phyloP scores from a whole-genome alignment of 1,284 basidiomycete genomes.

The Ustilago tritici region DNA sequence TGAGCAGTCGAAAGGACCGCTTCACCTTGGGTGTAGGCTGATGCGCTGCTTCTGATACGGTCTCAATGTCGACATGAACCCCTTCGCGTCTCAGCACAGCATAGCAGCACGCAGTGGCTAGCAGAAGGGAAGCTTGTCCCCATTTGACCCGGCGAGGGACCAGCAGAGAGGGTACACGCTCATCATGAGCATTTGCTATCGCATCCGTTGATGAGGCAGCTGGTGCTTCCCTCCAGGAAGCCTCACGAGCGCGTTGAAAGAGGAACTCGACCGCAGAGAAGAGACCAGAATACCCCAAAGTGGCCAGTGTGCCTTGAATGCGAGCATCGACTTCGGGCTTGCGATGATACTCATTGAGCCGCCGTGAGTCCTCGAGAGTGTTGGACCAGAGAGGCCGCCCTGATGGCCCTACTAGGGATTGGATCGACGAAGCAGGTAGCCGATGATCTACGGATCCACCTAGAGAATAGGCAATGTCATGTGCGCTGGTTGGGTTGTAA shows the following conservation, averaged over 20 bases:
- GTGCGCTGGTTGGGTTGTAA: constrained; percentile 24
- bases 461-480: constrained; percentile 28
- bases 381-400: constrained; percentile 15
- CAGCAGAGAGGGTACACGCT: constrained; percentile 5
- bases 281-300: constrained; percentile 20
- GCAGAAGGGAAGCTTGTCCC: constrained; percentile 23
- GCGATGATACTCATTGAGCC: constrained; percentile 6
- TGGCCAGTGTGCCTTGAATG: constrained; percentile 18
- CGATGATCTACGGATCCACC: constrained; percentile 14
- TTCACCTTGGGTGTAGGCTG: constrained; percentile 17
- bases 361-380: constrained; percentile 17
- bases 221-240: constrained; percentile 20
- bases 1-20: constrained; percentile 21
- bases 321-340: constrained; percentile 40
- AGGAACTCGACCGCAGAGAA: constrained; percentile 37
- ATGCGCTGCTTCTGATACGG: constrained; percentile 28
- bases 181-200: neutral
- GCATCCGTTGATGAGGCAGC: neutral
- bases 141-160: constrained; percentile 24
- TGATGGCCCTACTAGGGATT: neutral
- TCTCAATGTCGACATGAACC: constrained; percentile 24
- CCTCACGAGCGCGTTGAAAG: constrained; percentile 29
- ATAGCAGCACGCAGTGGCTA: constrained; percentile 50
- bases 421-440: constrained; percentile 3
- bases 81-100: constrained; percentile 36